Conservation (phyloP, 2,329 filamentous ascomycete species). For the Diaporthe australafricana region DNA sequence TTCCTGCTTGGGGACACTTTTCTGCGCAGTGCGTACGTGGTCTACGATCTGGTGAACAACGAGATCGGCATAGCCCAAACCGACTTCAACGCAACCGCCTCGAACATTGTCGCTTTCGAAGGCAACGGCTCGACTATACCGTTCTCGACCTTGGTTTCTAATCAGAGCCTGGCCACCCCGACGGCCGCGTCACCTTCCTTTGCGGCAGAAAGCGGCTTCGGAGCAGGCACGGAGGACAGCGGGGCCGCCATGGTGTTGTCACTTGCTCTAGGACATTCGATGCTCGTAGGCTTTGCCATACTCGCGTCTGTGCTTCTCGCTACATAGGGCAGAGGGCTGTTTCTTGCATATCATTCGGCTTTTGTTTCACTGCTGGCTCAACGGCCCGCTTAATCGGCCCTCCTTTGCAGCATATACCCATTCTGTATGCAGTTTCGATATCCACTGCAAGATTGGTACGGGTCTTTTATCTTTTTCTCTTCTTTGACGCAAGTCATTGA, state of each 20-base stretch:
- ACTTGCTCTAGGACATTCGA: conserved; percentile 41
- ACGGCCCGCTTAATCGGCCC: not conserved
- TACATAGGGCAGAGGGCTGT: not conserved
- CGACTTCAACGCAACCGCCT: conserved; percentile 64
- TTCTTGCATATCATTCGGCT: no score
- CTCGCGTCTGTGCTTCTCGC: not conserved
- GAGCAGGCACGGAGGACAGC: conserved; percentile 39
- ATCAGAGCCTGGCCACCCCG: conserved; percentile 50
- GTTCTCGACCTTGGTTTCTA: conserved; percentile 58
- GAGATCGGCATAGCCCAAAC: conserved; percentile 66
- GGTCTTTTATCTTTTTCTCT: not conserved
- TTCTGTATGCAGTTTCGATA: not conserved
- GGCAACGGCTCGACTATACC: conserved; percentile 63
- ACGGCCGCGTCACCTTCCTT: conserved; percentile 47
- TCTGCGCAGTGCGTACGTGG: conserved; percentile 69
- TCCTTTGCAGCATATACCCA: conserved; percentile 1
- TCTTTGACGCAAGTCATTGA: not conserved
- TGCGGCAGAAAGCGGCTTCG: conserved; percentile 52
- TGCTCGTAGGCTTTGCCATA: conserved; percentile 32
- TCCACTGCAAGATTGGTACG: not conserved
- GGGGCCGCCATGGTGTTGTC: conserved; percentile 38
- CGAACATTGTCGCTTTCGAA: conserved; percentile 62
- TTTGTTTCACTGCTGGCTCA: not conserved
- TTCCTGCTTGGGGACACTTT: conserved; percentile 69
- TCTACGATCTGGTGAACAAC: conserved; percentile 70